phyloP scores from a whole-genome alignment of 306 rosid species.

The Macrotyloma uniflorum region DNA sequence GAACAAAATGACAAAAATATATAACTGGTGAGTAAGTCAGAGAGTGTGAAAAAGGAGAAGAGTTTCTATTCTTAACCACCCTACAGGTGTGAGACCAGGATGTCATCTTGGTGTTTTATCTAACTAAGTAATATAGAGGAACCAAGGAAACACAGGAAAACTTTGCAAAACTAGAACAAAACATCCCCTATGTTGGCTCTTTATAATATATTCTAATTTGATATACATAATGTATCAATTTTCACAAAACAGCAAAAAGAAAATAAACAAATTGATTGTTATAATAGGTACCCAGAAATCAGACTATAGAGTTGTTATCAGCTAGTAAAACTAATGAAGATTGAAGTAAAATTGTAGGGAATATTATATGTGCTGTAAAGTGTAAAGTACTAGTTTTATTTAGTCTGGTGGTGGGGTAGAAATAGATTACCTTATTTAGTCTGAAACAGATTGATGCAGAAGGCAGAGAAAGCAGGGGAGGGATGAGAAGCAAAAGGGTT shows the following conservation, averaged over 20 bases:
- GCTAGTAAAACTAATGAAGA: background rate
- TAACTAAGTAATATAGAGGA: background rate
- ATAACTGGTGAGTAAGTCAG: background rate
- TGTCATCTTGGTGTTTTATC: background rate
- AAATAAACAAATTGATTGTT: conserved; percentile 1
- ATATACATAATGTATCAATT: background rate
- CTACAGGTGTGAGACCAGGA: background rate
- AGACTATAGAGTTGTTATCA: background rate
- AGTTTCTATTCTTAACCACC: background rate
- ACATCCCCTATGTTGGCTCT: no score
- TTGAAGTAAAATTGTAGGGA: background rate
- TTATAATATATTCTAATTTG: no score
- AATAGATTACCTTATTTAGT: conserved; percentile 36
- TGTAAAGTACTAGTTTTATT: no score
- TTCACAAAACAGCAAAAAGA: background rate
- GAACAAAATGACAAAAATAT: background rate
- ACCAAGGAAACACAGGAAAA: background rate
- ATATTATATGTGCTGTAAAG: background rate
- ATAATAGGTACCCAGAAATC: background rate
- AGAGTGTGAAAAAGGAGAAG: conserved; percentile 4
- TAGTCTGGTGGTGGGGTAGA: background rate
- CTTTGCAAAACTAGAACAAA: background rate
- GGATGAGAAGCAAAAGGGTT: background rate
- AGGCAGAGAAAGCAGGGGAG: conserved; percentile 16
- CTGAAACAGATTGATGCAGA: background rate